Evolutionary conservation across 306 rosid species (phyloP).

Genomic region (Begonia fuchsioides): DNA sequence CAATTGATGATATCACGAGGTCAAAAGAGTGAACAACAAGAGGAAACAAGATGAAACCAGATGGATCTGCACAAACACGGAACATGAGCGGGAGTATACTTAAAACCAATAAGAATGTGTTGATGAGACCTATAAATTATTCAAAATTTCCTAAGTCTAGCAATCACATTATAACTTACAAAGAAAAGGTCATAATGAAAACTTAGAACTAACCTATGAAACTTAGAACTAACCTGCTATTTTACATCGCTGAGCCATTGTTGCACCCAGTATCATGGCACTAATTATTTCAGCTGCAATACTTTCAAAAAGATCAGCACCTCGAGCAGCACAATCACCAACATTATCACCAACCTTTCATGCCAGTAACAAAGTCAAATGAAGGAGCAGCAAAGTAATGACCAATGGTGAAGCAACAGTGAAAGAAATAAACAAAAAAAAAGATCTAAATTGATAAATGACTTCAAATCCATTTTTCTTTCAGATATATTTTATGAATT

Average conservation of each 20-base stretch:
- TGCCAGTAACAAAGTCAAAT: not conserved
- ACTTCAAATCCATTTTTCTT: too few species aligned
- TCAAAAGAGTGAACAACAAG: conserved; percentile 97
- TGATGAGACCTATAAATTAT: conserved; percentile 4
- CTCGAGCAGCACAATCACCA: conserved; percentile 98
- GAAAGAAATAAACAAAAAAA: too few species aligned
- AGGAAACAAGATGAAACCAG: conserved; percentile 99
- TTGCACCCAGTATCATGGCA: conserved; percentile 97
- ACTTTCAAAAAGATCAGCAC: conserved; percentile 99
- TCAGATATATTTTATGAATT: too few species aligned
- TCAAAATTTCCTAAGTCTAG: conserved; percentile 4
- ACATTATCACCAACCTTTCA: conserved; percentile 93
- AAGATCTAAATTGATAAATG: too few species aligned
- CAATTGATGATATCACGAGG: conserved; percentile 75
- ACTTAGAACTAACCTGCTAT: conserved; percentile 44
- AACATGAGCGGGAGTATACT: conserved; percentile 15
- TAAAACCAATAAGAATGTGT: not conserved
- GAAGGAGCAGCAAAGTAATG: not conserved
- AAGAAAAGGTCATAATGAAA: not conserved
- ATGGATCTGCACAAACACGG: conserved; percentile 59
- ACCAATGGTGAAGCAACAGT: too few species aligned
- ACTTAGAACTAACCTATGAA: too few species aligned
- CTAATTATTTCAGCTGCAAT: conserved; percentile 96
- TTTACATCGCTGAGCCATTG: conserved; percentile 94
- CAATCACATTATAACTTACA: not conserved